phyloP scores from a whole-genome alignment of 352 stramenopile genomes.

The Phytophthora meadii region DNA sequence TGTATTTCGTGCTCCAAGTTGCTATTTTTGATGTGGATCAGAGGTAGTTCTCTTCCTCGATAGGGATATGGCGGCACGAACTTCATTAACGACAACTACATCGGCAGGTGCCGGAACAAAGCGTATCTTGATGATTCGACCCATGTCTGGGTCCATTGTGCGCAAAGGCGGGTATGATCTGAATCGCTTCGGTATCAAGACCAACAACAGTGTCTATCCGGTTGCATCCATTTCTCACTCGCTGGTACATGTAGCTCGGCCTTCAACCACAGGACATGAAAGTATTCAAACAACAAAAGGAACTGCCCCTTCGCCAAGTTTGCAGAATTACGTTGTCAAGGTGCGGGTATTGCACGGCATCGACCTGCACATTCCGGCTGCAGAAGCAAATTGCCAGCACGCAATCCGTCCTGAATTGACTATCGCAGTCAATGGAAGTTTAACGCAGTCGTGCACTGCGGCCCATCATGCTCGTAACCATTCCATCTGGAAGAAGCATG shows the following conservation, averaged over 20 bases:
- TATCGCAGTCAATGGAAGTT: constrained; percentile 16
- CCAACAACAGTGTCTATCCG: constrained; percentile 22
- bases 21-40: constrained; percentile 3
- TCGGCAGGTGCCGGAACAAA: constrained; percentile 8
- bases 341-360: constrained; percentile 30
- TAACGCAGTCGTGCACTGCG: constrained; percentile 22
- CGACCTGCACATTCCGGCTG: constrained; percentile 21
- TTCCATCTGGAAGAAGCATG: constrained; percentile 40
- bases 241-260: not conserved
- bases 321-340: constrained; percentile 23
- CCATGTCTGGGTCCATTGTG: not conserved
- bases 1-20: constrained; percentile 2
- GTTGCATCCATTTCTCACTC: not conserved
- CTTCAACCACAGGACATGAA: constrained; percentile 2
- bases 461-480: constrained; percentile 43
- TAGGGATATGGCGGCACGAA: constrained; percentile 13
- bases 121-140: constrained; percentile 2
- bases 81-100: not conserved
- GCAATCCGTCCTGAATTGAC: constrained; percentile 6
- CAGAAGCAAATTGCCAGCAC: constrained; percentile 18
- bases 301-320: not conserved
- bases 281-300: not conserved
- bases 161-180: constrained; percentile 6
- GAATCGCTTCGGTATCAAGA: constrained; percentile 11
- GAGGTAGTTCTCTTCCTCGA: not conserved